Percentiles rank a stretch among this genome's conserved stretches.
phyloP scores from a whole-genome alignment of 345 rosid species.

The Populus pruinosa region DNA sequence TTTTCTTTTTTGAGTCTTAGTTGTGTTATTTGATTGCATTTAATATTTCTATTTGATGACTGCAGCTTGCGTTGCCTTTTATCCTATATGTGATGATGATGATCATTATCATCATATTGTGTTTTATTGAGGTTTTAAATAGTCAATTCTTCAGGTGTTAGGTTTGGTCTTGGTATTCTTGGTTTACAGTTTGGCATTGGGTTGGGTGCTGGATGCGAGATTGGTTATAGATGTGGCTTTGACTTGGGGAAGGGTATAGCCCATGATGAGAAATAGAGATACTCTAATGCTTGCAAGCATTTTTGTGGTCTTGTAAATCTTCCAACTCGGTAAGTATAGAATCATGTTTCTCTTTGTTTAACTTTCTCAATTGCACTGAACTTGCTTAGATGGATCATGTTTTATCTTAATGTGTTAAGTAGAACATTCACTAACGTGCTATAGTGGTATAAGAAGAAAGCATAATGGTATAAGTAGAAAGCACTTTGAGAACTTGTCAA shows the following conservation, averaged over 20 bases:
- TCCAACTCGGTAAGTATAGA: constrained; percentile 42
- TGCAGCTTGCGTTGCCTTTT: not conserved
- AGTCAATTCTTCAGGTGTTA: constrained; percentile 43
- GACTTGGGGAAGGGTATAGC: constrained; percentile 76
- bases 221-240: constrained; percentile 86
- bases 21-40: not conserved
- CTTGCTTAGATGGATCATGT: not conserved
- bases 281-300: constrained; percentile 49
- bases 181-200: constrained; percentile 76
- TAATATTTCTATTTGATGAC: not conserved
- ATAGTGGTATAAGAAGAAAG: too few species aligned
- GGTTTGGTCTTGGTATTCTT: constrained; percentile 80
- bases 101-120: not conserved
- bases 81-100: not conserved
- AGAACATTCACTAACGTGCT: not conserved
- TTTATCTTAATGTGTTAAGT: not conserved
- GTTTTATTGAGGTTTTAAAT: not conserved
- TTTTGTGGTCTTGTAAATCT: constrained; percentile 28
- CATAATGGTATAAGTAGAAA: too few species aligned
- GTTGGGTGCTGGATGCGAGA: constrained; percentile 80
- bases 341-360: not conserved
- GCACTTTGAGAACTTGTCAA: not conserved
- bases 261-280: constrained; percentile 41
- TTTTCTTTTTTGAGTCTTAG: too few species aligned
- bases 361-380: not conserved